phyloP scores from a whole-genome alignment of 768 basidiomycete species.

The Tulasnella sp. region DNA sequence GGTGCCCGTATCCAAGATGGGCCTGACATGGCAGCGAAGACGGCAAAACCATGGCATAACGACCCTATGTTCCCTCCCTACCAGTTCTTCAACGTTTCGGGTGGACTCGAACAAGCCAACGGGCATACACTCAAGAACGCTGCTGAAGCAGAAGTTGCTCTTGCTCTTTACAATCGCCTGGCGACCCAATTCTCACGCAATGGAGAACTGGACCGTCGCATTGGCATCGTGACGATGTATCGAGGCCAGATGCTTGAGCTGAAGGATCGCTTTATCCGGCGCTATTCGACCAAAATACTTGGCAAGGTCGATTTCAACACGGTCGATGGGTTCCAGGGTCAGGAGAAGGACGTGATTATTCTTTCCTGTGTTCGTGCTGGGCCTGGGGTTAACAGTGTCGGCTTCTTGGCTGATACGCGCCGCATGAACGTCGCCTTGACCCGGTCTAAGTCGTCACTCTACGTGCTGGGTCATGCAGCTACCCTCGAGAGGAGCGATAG shows the following conservation, averaged over 20 bases:
- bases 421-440: slow-evolving; percentile 99
- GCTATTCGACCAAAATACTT: slow-evolving; percentile 60
- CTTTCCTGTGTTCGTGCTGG: slow-evolving; percentile 93
- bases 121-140: slow-evolving; percentile 67
- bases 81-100: slow-evolving; percentile 71
- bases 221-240: slow-evolving; percentile 87
- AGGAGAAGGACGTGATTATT: slow-evolving; percentile 97
- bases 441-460: slow-evolving; percentile 88
- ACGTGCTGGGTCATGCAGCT: slow-evolving; percentile 80
- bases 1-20: slow-evolving; percentile 68
- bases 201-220: slow-evolving; percentile 40
- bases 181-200: slow-evolving; percentile 42
- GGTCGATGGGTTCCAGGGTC: slow-evolving; percentile 97
- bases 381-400: slow-evolving; percentile 64
- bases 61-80: slow-evolving; percentile 71
- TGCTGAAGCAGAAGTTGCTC: slow-evolving; percentile 60
- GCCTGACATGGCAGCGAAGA: slow-evolving; percentile 75
- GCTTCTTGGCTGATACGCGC: slow-evolving; percentile 79
- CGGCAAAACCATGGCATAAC: slow-evolving; percentile 73
- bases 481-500: slow-evolving; percentile 79
- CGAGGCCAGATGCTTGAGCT: slow-evolving; percentile 76
- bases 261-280: slow-evolving; percentile 49
- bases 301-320: slow-evolving; percentile 84
- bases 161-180: slow-evolving; percentile 63
- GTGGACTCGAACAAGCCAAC: slow-evolving; percentile 45